Base-by-base conservation (phyloP, 345 rosid genomes). In the Raphanus raphanistrum region DNA sequence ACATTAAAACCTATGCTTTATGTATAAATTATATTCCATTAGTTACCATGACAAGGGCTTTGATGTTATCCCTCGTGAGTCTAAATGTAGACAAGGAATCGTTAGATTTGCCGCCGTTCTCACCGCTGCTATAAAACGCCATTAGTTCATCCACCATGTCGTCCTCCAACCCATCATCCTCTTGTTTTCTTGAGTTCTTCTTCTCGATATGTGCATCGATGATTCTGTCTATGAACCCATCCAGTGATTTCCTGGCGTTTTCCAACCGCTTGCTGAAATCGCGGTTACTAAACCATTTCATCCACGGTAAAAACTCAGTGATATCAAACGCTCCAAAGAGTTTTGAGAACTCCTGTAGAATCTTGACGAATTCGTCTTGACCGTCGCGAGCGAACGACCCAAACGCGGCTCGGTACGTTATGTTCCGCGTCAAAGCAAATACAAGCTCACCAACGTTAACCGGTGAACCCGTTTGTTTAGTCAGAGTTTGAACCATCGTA, bases 71-170 rank as follows among this genome's bases (percentile, higher is more conserved):
- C 67, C 86, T 86, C 0, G 92, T 90, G 65, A 92, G 86, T 26
- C 50, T 84, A 70, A 94, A 76, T 21, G 90, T 71, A 43, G 87
- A 82, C 16, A 83, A 86, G 0, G 86, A 62, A 65, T 87, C 90
- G 2, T 79, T 91, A 0, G 79, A 76, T 60, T 76, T 76, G 0
- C 54, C 76, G 11, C 66, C 75, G 58, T 73, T 84, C 6, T 89
- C 88, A 21, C 73, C 85, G 57, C 70, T 84, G 57, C 84, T 72
- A 67, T 85, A 94, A 67, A 92, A 94, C 8, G 84, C 95, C 55
- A 94, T 77, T 73, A 94, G 57, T 25, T 94, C 95, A 68, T 94
- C 98, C 1, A 94, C 97, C 97, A 94, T 94, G 12, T 94, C 97
- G 0, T 82, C 74, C 4, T 89, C 83, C 33, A 33, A 65, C 17